A percentile compares a stretch with the other conserved stretches of the same genome.
These are phyloP conservation scores for Claviceps sp. DNA, from an alignment of 2,329 filamentous ascomycete genomes.

Conservation along the genomic window DNA sequence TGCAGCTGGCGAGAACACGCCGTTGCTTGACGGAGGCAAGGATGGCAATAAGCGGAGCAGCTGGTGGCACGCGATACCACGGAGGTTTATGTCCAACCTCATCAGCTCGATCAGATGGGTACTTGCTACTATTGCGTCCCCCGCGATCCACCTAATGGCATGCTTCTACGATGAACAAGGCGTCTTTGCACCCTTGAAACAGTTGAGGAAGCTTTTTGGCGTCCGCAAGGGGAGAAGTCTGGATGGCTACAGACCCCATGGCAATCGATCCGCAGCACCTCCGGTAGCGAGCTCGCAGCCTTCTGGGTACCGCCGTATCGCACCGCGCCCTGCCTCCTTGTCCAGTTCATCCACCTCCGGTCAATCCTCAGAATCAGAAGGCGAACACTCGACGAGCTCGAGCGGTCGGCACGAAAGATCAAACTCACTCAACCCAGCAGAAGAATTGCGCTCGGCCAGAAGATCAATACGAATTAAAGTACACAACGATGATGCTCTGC, in stretches of 20 bases:
- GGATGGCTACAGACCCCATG: conserved; percentile 2
- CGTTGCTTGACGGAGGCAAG: conserved; percentile 34
- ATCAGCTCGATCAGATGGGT: conserved; percentile 68
- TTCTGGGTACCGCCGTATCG: conserved; percentile 15
- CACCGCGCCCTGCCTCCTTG: conserved; percentile 14
- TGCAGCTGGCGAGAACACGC: conserved; percentile 47
- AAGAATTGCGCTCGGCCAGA: conserved; percentile 52
- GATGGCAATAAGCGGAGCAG: conserved; percentile 24
- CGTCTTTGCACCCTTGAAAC: conserved; percentile 63
- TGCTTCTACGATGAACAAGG: conserved; percentile 74
- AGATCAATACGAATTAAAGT: conserved; percentile 86
- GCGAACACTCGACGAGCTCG: conserved; percentile 30
- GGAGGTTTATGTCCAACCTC: conserved; percentile 57
- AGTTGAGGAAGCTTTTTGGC: conserved; percentile 52
- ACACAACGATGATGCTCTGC: conserved; percentile 62
- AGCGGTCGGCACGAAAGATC: conserved; percentile 44
- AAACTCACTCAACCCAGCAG: conserved; percentile 43
- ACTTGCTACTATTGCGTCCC: conserved; percentile 63
- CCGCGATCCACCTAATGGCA: conserved; percentile 69
- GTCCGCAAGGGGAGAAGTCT: conserved; percentile 26
- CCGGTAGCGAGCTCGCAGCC: conserved; percentile 7
- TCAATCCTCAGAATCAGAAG: conserved; percentile 59
- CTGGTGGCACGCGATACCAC: conserved; percentile 46
- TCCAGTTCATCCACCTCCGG: conserved; percentile 44
- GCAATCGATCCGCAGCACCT: not conserved